Evolutionary conservation across 1,139 yeast genomes (phyloP).

Genomic region (Saccharomyces hybrid): DNA sequence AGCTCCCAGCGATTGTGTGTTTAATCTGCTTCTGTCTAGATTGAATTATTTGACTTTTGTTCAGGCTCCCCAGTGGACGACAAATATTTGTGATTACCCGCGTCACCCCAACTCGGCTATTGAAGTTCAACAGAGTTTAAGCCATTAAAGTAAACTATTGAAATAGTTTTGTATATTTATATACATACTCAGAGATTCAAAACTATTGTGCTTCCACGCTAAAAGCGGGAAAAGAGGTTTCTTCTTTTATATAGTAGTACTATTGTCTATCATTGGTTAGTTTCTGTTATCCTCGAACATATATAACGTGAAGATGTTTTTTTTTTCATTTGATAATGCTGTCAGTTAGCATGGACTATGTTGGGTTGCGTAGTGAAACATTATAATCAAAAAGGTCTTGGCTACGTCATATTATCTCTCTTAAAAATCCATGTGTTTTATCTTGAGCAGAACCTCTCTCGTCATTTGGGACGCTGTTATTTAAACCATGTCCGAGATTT

Average conservation of each 20-base stretch:
- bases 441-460: background rate
- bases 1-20: background rate
- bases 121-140: background rate
- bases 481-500: slow-evolving; percentile 4
- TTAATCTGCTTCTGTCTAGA: background rate
- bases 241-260: background rate
- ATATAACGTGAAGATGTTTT: background rate
- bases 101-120: background rate
- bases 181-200: background rate
- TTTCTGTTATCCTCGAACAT: background rate
- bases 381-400: background rate
- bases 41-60: background rate
- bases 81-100: background rate
- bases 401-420: slow-evolving; percentile 11
- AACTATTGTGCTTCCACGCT: background rate
- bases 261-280: background rate
- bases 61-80: background rate
- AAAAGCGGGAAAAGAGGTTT: background rate
- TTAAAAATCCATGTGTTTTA: slow-evolving; percentile 11
- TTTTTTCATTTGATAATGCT: background rate
- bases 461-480: background rate
- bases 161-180: background rate
- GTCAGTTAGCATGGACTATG: background rate
- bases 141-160: background rate
- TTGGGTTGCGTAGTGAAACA: background rate